A percentile compares a stretch with the other conserved stretches of the same genome.
Conservation (phyloP, 2,329 filamentous ascomycete species). For the Orbilia blumenaviensis region DNA sequence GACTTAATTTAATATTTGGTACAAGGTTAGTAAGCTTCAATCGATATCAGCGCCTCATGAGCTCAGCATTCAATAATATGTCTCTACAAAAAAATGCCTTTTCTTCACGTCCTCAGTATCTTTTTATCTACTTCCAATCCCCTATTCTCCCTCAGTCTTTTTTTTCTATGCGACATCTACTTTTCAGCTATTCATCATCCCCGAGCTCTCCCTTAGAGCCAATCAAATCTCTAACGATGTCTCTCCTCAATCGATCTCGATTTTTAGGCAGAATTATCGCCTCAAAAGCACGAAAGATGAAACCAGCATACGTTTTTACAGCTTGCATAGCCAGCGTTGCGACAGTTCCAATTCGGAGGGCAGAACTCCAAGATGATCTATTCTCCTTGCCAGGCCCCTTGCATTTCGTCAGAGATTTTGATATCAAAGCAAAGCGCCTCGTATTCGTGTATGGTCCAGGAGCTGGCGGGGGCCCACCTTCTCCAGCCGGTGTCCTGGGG, state of each 20-base stretch:
- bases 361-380: not conserved
- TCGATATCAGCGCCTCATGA: too few relatives aligned
- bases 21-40: too few relatives aligned
- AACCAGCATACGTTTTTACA: not conserved
- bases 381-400: not conserved
- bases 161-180: too few relatives aligned
- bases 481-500: conserved; percentile 22
- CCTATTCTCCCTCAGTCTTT: not conserved
- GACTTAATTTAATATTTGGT: too few relatives aligned
- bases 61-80: too few relatives aligned
- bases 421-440: conserved; percentile 12
- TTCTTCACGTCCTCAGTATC: too few relatives aligned
- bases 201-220: not conserved
- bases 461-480: conserved; percentile 37
- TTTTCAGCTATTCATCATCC: too few relatives aligned
- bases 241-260: not conserved
- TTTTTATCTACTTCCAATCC: not conserved
- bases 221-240: not conserved
- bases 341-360: not conserved
- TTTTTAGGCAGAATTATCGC: not conserved
- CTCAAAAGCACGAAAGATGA: not conserved
- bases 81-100: too few relatives aligned
- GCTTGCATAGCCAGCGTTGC: conserved; percentile 2
- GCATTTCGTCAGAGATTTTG: not conserved
- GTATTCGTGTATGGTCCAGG: conserved; percentile 27